phyloP scores from a whole-genome alignment of 768 basidiomycete genomes.

The Podaxis pistillaris region DNA sequence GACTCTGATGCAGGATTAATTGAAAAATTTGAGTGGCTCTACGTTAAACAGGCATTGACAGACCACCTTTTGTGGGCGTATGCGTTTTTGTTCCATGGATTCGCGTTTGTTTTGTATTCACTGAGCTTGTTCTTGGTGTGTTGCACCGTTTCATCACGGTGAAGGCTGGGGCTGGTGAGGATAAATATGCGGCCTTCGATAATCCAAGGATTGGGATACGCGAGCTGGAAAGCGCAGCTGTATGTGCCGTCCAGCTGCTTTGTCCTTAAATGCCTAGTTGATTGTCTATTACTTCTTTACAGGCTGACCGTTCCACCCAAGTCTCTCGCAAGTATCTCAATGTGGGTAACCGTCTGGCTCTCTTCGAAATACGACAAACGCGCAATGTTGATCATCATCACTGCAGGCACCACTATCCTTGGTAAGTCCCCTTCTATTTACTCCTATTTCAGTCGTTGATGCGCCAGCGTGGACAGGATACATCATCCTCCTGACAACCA shows the following conservation, averaged over 20 bases:
- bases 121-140: conserved; percentile 56
- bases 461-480: conserved; percentile 38
- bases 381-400: conserved; percentile 52
- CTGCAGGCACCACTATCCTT: conserved; percentile 48
- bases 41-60: conserved; percentile 52
- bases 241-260: conserved; percentile 23
- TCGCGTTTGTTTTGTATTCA: conserved; percentile 57
- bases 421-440: conserved; percentile 30
- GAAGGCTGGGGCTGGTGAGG: too few relatives aligned
- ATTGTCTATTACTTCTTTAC: neutral
- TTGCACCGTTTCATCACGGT: neutral
- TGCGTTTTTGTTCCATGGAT: conserved; percentile 59
- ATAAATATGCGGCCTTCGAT: conserved; percentile 47
- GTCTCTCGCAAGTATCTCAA: conserved; percentile 45
- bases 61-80: conserved; percentile 64
- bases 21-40: conserved; percentile 58
- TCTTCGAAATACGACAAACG: conserved; percentile 44
- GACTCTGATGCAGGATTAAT: conserved; percentile 55
- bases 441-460: neutral
- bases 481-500: conserved; percentile 47
- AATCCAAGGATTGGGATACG: conserved; percentile 54
- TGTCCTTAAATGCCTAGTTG: neutral
- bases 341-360: conserved; percentile 49
- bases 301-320: conserved; percentile 65
- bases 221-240: conserved; percentile 62